Conservation (phyloP, 768 basidiomycete genomes). For the Lactarius hengduanensis region DNA sequence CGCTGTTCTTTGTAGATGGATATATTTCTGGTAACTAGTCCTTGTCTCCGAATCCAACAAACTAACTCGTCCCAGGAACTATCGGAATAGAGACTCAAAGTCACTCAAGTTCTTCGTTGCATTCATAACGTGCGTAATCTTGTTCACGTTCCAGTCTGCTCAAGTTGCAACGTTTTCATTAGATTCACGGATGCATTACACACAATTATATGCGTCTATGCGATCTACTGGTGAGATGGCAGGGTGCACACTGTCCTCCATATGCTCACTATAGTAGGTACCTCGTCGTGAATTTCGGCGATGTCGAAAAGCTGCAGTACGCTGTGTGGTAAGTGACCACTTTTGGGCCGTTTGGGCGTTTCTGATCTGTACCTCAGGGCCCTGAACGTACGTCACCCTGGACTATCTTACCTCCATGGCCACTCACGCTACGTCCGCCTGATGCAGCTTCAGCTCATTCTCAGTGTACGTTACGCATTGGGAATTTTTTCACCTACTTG, state of each 20-base stretch:
- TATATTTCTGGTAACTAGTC: slow-evolving; percentile 2
- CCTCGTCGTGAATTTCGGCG: too few relatives aligned
- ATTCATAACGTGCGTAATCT: not conserved
- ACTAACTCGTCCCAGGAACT: too few relatives aligned
- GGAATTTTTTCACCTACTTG: too few relatives aligned
- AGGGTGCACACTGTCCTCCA: too few relatives aligned
- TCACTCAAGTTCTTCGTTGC: too few relatives aligned
- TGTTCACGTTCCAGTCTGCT: too few relatives aligned
- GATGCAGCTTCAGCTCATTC: too few relatives aligned
- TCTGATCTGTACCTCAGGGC: slow-evolving; percentile 20
- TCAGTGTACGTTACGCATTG: too few relatives aligned
- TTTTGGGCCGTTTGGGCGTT: not conserved
- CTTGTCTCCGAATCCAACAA: too few relatives aligned
- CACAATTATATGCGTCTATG: slow-evolving; percentile 42
- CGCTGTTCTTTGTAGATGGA: slow-evolving; percentile 7
- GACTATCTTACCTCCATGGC: not conserved
- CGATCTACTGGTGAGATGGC: slow-evolving; percentile 35
- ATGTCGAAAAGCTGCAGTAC: slow-evolving; percentile 36
- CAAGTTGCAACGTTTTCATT: not conserved
- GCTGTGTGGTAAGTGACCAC: slow-evolving; percentile 42
- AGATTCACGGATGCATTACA: slow-evolving; percentile 48
- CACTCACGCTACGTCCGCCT: too few relatives aligned
- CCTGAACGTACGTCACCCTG: slow-evolving; percentile 28
- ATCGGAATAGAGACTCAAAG: too few relatives aligned
- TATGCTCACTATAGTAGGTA: too few relatives aligned